A percentile compares a stretch with the other conserved stretches of the same genome.
These are phyloP conservation scores for Candida mattraensis DNA, from an alignment of 805 yeast genomes.

Conservation along the genomic window DNA sequence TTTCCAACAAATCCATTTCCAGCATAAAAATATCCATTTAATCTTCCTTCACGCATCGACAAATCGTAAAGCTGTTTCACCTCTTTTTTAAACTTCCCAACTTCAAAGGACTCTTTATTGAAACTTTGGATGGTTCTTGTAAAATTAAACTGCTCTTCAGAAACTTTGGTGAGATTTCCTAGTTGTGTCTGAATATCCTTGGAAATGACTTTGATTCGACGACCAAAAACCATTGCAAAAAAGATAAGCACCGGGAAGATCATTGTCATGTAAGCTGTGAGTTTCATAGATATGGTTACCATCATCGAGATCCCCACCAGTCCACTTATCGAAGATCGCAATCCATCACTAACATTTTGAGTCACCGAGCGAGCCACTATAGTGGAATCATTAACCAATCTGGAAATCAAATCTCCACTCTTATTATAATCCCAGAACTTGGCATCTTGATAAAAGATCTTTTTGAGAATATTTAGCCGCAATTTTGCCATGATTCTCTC, in stretches of 20 bases:
- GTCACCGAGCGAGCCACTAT: slow-evolving; percentile 84
- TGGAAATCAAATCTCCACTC: slow-evolving; percentile 88
- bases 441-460: slow-evolving; percentile 81
- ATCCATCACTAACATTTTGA: slow-evolving; percentile 89
- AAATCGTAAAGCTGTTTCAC: slow-evolving; percentile 63
- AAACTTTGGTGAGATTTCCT: slow-evolving; percentile 83
- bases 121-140: slow-evolving; percentile 87
- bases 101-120: slow-evolving; percentile 79
- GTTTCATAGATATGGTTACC: slow-evolving; percentile 79
- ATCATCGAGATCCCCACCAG: slow-evolving; percentile 88
- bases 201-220: slow-evolving; percentile 70
- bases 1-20: slow-evolving; percentile 86
- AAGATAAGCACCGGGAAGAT: slow-evolving; percentile 81
- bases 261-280: slow-evolving; percentile 77
- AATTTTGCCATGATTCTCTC: slow-evolving; percentile 85
- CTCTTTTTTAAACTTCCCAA: slow-evolving; percentile 69
- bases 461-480: slow-evolving; percentile 73
- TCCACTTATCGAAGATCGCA: slow-evolving; percentile 79
- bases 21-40: slow-evolving; percentile 75
- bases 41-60: slow-evolving; percentile 77
- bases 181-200: slow-evolving; percentile 77
- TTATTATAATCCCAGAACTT: slow-evolving; percentile 86
- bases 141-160: slow-evolving; percentile 88
- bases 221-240: slow-evolving; percentile 82
- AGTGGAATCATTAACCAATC: slow-evolving; percentile 86